Base-by-base conservation (phyloP, 2,329 filamentous ascomycete species). In the Incumbomyces delicatus region DNA sequence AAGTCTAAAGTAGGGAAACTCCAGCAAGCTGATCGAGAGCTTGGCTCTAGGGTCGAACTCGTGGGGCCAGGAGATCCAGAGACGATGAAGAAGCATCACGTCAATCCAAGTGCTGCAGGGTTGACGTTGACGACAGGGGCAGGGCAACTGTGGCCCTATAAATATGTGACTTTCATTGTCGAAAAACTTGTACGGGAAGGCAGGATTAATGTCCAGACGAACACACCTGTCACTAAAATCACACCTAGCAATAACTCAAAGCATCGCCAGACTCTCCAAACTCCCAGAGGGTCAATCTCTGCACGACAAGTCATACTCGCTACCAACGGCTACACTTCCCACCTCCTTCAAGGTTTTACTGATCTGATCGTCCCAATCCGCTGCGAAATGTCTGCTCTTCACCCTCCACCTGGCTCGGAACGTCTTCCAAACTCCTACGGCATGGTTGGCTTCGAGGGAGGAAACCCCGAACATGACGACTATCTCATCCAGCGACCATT, bases 321-420 rank as follows among this genome's bases (percentile, higher is more conserved):
- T 3, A 90, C 84, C 1, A 95, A 95, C 60, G 89, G 72, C 2
- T 94, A 94, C 63, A 89, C 87, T 0, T 86, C 85, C 1, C 74
- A 81, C 50, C 71, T 95, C 3, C 67, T 90, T 1, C 85, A 85
- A 0, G 60, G 68, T 30, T 82, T 90, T 55, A 70, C 76, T 7
- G 77, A 81, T 53, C 71, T 88, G 7, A 83, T 94, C 52, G 77
- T 89, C 2, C 89, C 89, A 0, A 80, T 85, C 2, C 73, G 85
- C 18, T 87, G 85, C 1, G 58, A 63, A 27, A 66, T 64, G 50
- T 57, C 61, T 42, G 61, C 61, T 5, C 61, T 67, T 13, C 80
- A 89, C 3, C 54, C 54, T 18, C 50, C 59, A 4, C 20, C 46
- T 7, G 33, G 43, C 3, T 50, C 61, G 7, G 39, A 52, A 1